These are phyloP conservation scores for Botrytis aclada DNA, from an alignment of 2,329 filamentous ascomycete genomes.

Conservation along the genomic window DNA sequence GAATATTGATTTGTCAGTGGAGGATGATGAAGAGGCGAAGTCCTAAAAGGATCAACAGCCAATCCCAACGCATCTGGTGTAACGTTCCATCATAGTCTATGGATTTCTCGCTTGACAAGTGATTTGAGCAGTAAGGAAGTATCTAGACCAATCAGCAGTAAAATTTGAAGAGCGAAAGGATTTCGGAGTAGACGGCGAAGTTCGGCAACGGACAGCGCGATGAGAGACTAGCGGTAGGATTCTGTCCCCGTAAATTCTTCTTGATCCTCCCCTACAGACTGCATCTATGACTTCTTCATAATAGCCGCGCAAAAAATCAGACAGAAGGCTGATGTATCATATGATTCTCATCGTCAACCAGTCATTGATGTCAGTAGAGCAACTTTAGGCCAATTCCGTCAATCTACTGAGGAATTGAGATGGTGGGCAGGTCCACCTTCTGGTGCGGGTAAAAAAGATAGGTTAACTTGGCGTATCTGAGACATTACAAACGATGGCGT, in stretches of 20 bases:
- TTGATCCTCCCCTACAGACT: background rate
- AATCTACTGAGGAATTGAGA: slow-evolving; percentile 5
- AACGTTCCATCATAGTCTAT: slow-evolving; percentile 17
- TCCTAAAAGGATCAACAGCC: slow-evolving; percentile 10
- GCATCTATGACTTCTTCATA: background rate
- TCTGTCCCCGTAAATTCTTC: background rate
- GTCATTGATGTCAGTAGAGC: background rate
- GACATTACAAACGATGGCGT: slow-evolving; percentile 11
- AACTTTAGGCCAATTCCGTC: slow-evolving; percentile 15
- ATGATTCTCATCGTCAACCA: background rate
- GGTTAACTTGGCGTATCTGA: slow-evolving; percentile 7
- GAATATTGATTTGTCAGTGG: background rate
- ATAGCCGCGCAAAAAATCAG: slow-evolving; percentile 14
- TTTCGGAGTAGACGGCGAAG: slow-evolving; percentile 3
- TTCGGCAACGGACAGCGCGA: slow-evolving; percentile 6
- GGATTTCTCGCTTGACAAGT: slow-evolving; percentile 4
- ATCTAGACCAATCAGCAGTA: slow-evolving; percentile 1
- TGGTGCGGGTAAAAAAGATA: slow-evolving; percentile 2
- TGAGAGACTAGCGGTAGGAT: slow-evolving; percentile 4
- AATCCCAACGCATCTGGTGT: slow-evolving; percentile 9
- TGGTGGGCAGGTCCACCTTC: background rate
- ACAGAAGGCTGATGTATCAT: background rate
- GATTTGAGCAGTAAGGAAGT: background rate
- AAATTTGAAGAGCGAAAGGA: background rate
- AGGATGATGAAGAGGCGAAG: slow-evolving; percentile 9